These are phyloP conservation scores for Anthoceros angustus DNA, from an alignment of 225 moss, liverwort and hornwort species.

Conservation along the genomic window DNA sequence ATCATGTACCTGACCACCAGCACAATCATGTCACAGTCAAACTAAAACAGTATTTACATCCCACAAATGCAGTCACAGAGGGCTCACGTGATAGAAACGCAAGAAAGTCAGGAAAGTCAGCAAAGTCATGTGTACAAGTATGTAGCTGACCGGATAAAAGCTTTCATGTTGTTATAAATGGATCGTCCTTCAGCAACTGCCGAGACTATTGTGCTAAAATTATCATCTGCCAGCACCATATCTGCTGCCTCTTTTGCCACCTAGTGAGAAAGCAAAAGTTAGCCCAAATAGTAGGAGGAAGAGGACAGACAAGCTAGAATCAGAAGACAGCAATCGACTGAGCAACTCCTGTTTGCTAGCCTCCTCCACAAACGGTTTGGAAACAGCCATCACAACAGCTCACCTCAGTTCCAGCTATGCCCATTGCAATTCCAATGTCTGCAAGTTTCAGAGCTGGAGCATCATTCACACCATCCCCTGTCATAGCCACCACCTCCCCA, in stretches of 20 bases:
- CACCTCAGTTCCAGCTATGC: constrained; percentile 98
- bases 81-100: too few species aligned
- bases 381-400: background rate
- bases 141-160: constrained; percentile 58
- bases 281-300: background rate
- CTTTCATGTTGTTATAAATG: constrained; percentile 94
- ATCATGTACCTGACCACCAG: constrained; percentile 65
- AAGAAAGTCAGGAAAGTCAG: too few species aligned
- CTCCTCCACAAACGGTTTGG: background rate
- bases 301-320: background rate
- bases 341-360: too few species aligned
- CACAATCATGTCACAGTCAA: background rate
- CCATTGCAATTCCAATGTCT: constrained; percentile 94
- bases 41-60: too few species aligned
- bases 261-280: constrained; percentile 17
- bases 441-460: constrained; percentile 95
- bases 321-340: background rate
- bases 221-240: constrained; percentile 97
- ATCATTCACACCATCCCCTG: constrained; percentile 95
- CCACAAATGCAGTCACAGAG: background rate
- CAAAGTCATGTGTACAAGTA: too few species aligned
- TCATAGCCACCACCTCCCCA: constrained; percentile 96
- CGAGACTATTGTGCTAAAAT: constrained; percentile 84
- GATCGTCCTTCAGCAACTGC: constrained; percentile 91
- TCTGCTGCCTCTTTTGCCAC: constrained; percentile 95